These are phyloP conservation scores for Daucus carota DNA, from an alignment of 129 eudicot species.

Conservation along the genomic window DNA sequence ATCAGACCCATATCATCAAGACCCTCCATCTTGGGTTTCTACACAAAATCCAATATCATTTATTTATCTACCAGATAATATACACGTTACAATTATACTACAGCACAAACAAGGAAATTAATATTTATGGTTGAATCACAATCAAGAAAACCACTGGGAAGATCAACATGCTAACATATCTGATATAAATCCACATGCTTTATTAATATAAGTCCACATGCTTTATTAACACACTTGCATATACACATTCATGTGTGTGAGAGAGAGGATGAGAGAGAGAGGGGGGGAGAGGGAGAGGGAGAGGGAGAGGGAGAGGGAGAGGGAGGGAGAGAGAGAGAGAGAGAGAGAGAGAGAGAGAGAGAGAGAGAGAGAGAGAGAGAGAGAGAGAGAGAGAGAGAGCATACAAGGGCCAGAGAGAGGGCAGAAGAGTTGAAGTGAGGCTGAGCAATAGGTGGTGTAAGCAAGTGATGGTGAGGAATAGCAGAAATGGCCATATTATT, in stretches of 20 bases:
- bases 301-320: neutral
- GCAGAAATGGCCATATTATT: conserved; percentile 33
- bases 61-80: neutral
- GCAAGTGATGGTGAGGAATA: conserved; percentile 46
- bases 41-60: neutral
- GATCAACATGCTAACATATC: neutral
- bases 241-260: neutral
- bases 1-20: conserved; percentile 56
- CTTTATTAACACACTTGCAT: neutral
- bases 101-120: neutral
- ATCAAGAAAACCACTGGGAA: neutral
- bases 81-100: neutral
- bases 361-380: neutral
- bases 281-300: neutral
- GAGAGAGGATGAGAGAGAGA: neutral
- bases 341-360: neutral
- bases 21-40: conserved; percentile 70
- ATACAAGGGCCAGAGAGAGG: conserved; percentile 56
- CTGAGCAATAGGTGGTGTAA: conserved; percentile 32
- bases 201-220: neutral
- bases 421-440: conserved; percentile 44
- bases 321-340: neutral
- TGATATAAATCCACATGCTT: neutral
- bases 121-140: neutral
- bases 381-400: conserved; percentile 18